phyloP scores from a whole-genome alignment of 2,329 filamentous ascomycete genomes.

The Fusarium sulawesiense region DNA sequence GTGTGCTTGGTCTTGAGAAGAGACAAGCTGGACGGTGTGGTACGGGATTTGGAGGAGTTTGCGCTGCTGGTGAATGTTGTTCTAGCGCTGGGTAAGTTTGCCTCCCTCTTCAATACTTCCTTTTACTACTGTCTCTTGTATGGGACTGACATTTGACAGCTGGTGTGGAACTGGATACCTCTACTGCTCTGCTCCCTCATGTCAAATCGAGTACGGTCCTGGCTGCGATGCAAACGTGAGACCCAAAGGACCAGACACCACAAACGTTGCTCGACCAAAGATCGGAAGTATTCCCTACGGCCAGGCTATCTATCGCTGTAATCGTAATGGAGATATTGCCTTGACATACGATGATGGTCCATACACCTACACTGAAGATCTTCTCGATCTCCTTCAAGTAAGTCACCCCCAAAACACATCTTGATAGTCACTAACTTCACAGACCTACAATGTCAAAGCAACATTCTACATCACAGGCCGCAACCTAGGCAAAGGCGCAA shows the following conservation, averaged over 20 bases:
- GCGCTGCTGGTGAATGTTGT: constrained; percentile 54
- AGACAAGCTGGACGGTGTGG: constrained; percentile 58
- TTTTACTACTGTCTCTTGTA: too few relatives aligned
- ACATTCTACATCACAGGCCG: constrained; percentile 54
- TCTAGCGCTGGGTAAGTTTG: constrained; percentile 55
- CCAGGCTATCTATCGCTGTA: constrained; percentile 59
- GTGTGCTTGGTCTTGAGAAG: constrained; percentile 20
- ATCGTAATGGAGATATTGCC: constrained; percentile 52
- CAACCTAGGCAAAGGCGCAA: constrained; percentile 56
- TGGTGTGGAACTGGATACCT: constrained; percentile 66
- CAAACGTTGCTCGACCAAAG: constrained; percentile 62
- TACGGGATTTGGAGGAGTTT: constrained; percentile 51
- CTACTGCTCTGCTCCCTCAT: constrained; percentile 71
- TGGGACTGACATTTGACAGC: constrained; percentile 44
- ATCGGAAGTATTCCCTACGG: constrained; percentile 68
- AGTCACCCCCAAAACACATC: too few relatives aligned
- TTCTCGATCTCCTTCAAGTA: constrained; percentile 54
- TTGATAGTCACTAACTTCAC: constrained; percentile 5
- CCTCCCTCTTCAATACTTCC: too few relatives aligned
- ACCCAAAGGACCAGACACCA: constrained; percentile 64
- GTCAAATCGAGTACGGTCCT: constrained; percentile 70
- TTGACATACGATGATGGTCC: constrained; percentile 62
- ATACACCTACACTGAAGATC: constrained; percentile 54
- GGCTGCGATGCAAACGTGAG: constrained; percentile 70
- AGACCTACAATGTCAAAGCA: constrained; percentile 52